phyloP scores from a whole-genome alignment of 1,139 yeast genomes.

The Wickerhamomyces sp. region DNA sequence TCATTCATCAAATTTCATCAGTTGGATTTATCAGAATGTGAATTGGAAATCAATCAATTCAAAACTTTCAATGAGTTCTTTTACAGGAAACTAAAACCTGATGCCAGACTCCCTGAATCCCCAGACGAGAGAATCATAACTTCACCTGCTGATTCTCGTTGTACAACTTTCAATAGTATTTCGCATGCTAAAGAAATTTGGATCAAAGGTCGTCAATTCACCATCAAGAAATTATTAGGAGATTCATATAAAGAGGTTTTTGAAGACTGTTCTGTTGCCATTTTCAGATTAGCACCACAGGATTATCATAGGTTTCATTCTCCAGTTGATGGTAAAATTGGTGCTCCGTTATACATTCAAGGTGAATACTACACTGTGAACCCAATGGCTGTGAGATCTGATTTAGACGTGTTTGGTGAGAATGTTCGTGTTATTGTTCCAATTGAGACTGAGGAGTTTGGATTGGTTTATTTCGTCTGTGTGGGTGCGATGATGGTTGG shows the following conservation, averaged over 20 bases:
- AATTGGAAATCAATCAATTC: conserved; percentile 46
- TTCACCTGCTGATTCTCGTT: conserved; percentile 88
- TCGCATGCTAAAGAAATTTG: conserved; percentile 70
- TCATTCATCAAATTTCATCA: conserved; percentile 81
- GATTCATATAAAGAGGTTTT: conserved; percentile 30
- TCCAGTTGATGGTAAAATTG: conserved; percentile 74
- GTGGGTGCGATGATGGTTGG: conserved; percentile 99
- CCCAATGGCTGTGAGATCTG: conserved; percentile 92
- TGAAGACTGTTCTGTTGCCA: conserved; percentile 59
- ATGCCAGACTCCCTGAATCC: conserved; percentile 67
- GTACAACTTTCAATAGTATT: conserved; percentile 63
- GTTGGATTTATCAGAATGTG: conserved; percentile 68
- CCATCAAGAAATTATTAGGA: conserved; percentile 59
- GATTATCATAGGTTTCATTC: conserved; percentile 93
- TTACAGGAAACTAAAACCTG: conserved; percentile 69
- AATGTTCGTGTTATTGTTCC: conserved; percentile 78
- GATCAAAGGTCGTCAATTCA: conserved; percentile 85
- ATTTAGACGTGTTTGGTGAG: conserved; percentile 89
- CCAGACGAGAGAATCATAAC: conserved; percentile 45
- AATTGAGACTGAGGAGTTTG: conserved; percentile 67
- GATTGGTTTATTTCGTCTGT: conserved; percentile 70
- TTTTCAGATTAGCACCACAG: conserved; percentile 91
- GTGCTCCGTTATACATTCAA: conserved; percentile 59
- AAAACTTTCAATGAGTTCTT: conserved; percentile 85
- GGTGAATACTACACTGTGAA: conserved; percentile 96